Conservation (phyloP, 2,329 filamentous ascomycete species). For the Colletotrichum cereale region DNA sequence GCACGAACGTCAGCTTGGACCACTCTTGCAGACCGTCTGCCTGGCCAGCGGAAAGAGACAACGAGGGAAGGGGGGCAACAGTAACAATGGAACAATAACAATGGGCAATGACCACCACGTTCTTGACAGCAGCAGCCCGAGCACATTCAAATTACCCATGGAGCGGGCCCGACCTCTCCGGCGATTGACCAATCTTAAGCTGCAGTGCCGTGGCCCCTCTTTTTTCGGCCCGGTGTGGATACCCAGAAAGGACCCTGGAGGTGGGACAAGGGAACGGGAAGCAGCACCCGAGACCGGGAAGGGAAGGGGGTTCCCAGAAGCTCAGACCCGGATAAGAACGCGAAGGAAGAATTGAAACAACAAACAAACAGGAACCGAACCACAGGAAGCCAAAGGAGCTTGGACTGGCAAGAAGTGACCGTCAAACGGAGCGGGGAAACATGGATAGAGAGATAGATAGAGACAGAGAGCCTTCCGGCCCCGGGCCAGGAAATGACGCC, state of each 20-base stretch:
- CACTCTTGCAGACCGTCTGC: neutral
- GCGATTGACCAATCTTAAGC: slow-evolving; percentile 28
- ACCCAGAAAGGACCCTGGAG: slow-evolving; percentile 19
- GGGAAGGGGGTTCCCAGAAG: neutral
- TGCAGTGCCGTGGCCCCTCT: neutral
- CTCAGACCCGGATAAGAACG: neutral
- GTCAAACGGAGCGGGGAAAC: too few species aligned
- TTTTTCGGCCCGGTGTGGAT: slow-evolving; percentile 35
- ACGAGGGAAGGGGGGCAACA: neutral
- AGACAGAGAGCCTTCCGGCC: neutral
- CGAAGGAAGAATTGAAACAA: neutral
- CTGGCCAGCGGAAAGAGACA: neutral
- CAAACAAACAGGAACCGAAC: neutral
- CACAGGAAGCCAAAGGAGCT: too few species aligned
- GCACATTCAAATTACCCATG: slow-evolving; percentile 13
- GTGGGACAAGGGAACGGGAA: slow-evolving; percentile 28
- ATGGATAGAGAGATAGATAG: neutral
- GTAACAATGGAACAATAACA: neutral
- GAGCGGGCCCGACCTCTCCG: neutral
- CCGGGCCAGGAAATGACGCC: neutral
- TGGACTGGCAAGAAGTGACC: neutral
- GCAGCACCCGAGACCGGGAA: slow-evolving; percentile 1
- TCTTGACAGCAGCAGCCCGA: neutral
- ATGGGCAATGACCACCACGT: neutral
- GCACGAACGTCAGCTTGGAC: slow-evolving; percentile 17